Percentiles rank a stretch among this genome's conserved stretches.
Conservation (phyloP, 306 rosid genomes). For the Cucurbita moschata region DNA sequence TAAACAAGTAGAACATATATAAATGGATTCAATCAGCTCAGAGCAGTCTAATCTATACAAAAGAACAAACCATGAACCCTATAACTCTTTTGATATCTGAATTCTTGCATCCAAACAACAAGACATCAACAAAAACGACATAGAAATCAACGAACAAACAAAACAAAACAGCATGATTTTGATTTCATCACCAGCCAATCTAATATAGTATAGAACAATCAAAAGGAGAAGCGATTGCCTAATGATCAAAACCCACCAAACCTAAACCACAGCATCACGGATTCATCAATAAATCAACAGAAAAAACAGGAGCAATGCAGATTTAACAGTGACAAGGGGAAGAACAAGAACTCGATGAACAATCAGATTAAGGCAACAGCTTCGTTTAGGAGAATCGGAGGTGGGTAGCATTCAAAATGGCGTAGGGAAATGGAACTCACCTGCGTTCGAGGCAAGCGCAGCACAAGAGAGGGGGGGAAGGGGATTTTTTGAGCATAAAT, state of each 20-base stretch:
- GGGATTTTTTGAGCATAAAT: conserved; percentile 23
- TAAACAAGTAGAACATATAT: background rate
- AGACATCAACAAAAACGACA: background rate
- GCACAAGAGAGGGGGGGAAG: background rate
- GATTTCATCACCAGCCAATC: background rate
- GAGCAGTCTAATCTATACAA: background rate
- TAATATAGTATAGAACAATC: background rate
- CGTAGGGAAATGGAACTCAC: too few species aligned
- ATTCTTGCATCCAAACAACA: background rate
- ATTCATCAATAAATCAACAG: background rate
- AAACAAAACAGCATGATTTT: background rate
- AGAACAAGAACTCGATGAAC: background rate
- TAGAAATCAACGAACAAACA: conserved; percentile 2
- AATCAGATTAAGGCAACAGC: too few species aligned
- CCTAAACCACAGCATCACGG: background rate
- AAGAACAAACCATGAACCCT: background rate
- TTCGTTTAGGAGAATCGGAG: too few species aligned
- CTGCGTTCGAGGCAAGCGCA: too few species aligned
- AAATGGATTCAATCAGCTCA: background rate
- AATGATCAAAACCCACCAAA: background rate
- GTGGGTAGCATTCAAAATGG: too few species aligned
- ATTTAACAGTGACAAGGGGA: background rate
- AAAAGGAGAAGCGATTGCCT: background rate
- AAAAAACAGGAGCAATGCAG: background rate
- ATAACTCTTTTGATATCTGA: background rate